These are phyloP conservation scores for Plasmodium cynomolgi DNA, from an alignment of 169 alveolate genomes.

Conservation along the genomic window DNA sequence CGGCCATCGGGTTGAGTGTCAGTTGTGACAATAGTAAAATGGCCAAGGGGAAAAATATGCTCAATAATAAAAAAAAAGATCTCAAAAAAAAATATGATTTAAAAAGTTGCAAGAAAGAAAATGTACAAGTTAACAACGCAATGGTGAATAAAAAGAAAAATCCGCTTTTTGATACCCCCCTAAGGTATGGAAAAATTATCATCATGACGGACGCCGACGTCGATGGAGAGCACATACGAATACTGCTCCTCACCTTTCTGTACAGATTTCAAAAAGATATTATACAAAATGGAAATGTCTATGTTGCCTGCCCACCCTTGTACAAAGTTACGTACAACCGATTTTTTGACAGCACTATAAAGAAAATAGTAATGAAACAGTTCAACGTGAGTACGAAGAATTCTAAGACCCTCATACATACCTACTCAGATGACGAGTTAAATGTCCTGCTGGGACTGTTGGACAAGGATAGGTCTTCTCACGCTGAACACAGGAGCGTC, in stretches of 20 bases:
- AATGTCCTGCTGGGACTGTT: conserved; percentile 31
- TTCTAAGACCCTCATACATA: conserved; percentile 74
- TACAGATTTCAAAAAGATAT: conserved; percentile 82
- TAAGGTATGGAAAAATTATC: conserved; percentile 85
- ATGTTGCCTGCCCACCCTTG: conserved; percentile 88
- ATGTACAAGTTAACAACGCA: not conserved
- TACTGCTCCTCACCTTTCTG: conserved; percentile 82
- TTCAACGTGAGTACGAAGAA: conserved; percentile 78
- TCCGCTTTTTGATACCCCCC: conserved; percentile 13
- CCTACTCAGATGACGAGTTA: conserved; percentile 60
- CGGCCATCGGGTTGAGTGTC: conserved; percentile 76
- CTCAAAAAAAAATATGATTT: conserved; percentile 42
- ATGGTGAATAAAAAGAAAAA: conserved; percentile 37
- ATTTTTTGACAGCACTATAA: conserved; percentile 31
- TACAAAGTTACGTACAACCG: conserved; percentile 81
- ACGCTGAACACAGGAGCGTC: not conserved
- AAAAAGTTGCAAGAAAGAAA: not conserved
- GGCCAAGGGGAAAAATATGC: conserved; percentile 1
- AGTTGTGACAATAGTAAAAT: conserved; percentile 50
- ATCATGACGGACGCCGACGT: conserved; percentile 90
- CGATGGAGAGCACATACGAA: conserved; percentile 88
- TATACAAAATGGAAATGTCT: conserved; percentile 82
- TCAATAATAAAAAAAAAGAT: conserved; percentile 30
- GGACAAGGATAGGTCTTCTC: conserved; percentile 37
- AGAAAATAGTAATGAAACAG: conserved; percentile 43